Conservation (phyloP, 1,284 basidiomycete species). For the Ceratobasidium sp. region DNA sequence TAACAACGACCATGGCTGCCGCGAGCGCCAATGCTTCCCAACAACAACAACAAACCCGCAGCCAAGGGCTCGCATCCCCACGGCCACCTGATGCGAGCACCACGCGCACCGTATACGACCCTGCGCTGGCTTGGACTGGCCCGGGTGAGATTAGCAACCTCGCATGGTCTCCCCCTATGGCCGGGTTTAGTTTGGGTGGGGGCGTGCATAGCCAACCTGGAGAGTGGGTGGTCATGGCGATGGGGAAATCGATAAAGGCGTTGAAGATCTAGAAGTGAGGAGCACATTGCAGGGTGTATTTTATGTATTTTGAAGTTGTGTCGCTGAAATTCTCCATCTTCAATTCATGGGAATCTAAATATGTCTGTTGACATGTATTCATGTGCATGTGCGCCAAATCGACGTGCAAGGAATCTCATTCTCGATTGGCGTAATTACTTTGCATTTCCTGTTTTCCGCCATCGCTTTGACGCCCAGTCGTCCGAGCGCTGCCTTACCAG, state of each 20-base stretch:
- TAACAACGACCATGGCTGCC: conserved; percentile 58
- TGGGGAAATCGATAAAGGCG: conserved; percentile 81
- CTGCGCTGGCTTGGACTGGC: conserved; percentile 82
- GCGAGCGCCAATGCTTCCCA: conserved; percentile 17
- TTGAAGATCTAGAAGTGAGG: conserved; percentile 67
- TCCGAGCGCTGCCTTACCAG: not conserved
- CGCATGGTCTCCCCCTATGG: conserved; percentile 83
- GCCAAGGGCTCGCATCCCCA: conserved; percentile 34
- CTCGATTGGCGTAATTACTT: too few relatives aligned
- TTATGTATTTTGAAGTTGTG: too few relatives aligned
- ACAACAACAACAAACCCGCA: conserved; percentile 29
- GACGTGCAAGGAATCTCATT: too few relatives aligned
- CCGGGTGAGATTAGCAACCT: conserved; percentile 82
- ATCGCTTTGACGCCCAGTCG: not conserved
- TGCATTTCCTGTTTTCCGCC: too few relatives aligned
- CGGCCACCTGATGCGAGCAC: conserved; percentile 35
- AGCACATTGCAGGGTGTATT: too few relatives aligned
- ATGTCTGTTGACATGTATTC: too few relatives aligned
- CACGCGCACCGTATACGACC: conserved; percentile 62
- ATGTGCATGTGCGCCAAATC: too few relatives aligned
- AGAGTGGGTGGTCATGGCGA: conserved; percentile 90
- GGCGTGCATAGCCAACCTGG: conserved; percentile 68
- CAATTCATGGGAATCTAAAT: too few relatives aligned
- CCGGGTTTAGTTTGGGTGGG: conserved; percentile 56
- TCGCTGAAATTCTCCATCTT: too few relatives aligned